A percentile compares a stretch with the other conserved stretches of the same genome.
These are phyloP conservation scores for Rhodosporidiobolus odoratus DNA, from an alignment of 768 basidiomycete species.

Conservation along the genomic window DNA sequence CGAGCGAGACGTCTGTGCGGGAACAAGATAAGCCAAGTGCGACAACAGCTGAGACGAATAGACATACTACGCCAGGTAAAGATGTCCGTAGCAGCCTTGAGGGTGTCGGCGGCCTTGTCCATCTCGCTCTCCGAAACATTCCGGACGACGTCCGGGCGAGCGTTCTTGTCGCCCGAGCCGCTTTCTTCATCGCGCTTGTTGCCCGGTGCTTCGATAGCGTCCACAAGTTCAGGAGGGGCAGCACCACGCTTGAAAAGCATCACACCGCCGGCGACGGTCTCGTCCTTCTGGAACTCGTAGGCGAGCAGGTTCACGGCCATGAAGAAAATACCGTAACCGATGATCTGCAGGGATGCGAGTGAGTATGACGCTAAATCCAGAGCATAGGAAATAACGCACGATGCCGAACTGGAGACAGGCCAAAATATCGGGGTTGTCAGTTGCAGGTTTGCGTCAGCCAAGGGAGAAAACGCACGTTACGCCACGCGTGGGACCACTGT, in stretches of 20 bases:
- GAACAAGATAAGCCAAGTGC: neutral
- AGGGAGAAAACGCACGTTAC: slow-evolving; percentile 2
- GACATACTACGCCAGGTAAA: slow-evolving; percentile 27
- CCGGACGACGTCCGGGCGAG: neutral
- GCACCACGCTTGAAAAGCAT: slow-evolving; percentile 41
- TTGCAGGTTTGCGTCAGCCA: neutral
- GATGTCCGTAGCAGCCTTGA: slow-evolving; percentile 33
- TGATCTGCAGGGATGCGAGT: slow-evolving; percentile 36
- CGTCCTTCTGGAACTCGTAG: slow-evolving; percentile 44
- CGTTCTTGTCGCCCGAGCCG: neutral
- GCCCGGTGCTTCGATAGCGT: slow-evolving; percentile 28
- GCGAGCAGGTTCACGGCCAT: slow-evolving; percentile 41
- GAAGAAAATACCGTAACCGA: slow-evolving; percentile 44
- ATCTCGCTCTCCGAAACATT: slow-evolving; percentile 10
- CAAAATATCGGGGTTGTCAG: neutral
- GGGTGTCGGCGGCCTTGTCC: slow-evolving; percentile 27
- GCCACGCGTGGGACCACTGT: slow-evolving; percentile 25
- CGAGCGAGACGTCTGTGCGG: slow-evolving; percentile 28
- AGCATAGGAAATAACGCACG: neutral
- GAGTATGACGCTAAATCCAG: neutral
- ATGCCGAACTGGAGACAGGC: neutral
- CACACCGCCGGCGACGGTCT: slow-evolving; percentile 28
- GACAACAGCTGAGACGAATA: neutral
- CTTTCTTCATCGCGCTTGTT: slow-evolving; percentile 18
- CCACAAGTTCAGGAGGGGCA: slow-evolving; percentile 44